Percentiles rank a stretch among this genome's conserved stretches.
Evolutionary conservation across 208 protist species (phyloP).

Genomic region (Leptomonas pyrrhocoris): DNA sequence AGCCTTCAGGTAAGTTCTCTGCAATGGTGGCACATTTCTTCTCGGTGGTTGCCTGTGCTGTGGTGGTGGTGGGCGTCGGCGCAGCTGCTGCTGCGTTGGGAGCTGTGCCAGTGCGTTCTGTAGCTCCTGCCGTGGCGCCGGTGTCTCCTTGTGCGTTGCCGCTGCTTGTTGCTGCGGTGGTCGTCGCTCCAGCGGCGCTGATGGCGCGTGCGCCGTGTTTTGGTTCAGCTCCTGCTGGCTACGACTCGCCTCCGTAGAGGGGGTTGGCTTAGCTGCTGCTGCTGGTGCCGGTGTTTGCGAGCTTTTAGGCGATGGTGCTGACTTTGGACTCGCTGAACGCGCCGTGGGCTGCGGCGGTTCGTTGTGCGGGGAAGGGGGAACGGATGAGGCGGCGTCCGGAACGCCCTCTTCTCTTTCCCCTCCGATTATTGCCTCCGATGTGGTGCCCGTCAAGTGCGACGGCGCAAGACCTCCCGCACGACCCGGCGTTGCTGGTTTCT

Average conservation of each 20-base stretch:
- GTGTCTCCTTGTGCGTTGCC: neutral
- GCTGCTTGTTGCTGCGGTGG: neutral
- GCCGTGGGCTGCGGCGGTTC: constrained; percentile 2
- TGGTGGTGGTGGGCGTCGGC: neutral
- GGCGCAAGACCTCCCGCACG: too few species aligned
- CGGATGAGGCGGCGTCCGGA: neutral
- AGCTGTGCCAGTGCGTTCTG: neutral
- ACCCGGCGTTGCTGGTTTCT: neutral
- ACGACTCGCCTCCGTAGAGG: neutral
- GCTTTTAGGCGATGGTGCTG: neutral
- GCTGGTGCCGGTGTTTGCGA: neutral
- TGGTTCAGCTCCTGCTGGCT: neutral
- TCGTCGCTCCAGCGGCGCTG: neutral
- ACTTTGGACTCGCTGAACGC: neutral
- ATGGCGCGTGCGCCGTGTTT: neutral
- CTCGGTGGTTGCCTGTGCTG: too few species aligned
- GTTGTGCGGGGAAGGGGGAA: constrained; percentile 8
- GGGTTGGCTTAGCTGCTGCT: neutral
- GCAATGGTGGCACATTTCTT: too few species aligned
- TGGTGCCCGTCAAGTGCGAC: too few species aligned
- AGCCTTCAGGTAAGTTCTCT: too few species aligned
- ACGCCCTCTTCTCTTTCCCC: too few species aligned
- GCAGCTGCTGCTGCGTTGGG: neutral
- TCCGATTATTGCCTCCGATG: too few species aligned
- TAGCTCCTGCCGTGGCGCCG: neutral